Conservation (phyloP, 129 eudicot species). For the Lactuca saligna region DNA sequence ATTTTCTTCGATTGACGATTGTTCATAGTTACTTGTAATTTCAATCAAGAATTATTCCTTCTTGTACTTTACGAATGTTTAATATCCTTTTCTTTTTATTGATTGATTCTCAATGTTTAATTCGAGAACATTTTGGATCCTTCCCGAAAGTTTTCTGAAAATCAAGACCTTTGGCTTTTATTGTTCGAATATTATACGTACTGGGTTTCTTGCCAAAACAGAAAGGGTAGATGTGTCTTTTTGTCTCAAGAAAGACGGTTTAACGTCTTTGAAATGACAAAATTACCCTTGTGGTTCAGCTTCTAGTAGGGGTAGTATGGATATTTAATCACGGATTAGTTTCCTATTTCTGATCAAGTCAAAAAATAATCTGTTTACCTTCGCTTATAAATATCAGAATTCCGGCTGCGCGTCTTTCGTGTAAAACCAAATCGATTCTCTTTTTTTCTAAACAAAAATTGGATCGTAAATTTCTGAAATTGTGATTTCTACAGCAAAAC, state of each 20-base stretch:
- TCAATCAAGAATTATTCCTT: not conserved
- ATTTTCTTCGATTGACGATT: not conserved
- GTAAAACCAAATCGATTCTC: not conserved
- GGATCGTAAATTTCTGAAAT: not conserved
- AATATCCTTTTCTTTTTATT: not conserved
- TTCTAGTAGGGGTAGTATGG: constrained; percentile 21
- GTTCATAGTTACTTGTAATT: not conserved
- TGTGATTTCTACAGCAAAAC: not conserved
- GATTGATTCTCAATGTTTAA: not conserved
- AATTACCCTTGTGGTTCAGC: not conserved
- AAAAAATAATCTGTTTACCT: constrained; percentile 5
- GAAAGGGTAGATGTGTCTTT: constrained; percentile 15
- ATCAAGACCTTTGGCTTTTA: not conserved
- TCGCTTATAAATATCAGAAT: constrained; percentile 5
- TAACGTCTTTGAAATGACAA: not conserved
- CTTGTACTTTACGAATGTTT: too few species aligned
- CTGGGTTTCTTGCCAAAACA: not conserved
- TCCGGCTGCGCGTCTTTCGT: not conserved
- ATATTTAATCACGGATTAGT: constrained; percentile 17
- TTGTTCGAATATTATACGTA: not conserved
- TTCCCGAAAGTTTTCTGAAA: constrained; percentile 1
- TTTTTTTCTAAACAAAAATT: not conserved
- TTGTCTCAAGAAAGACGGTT: constrained; percentile 1
- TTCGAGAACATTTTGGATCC: constrained; percentile 3
- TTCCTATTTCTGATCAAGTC: constrained; percentile 5